A percentile compares a stretch with the other conserved stretches of the same genome.
phyloP scores from a whole-genome alignment of 306 rosid species.

The Prunus salicina region DNA sequence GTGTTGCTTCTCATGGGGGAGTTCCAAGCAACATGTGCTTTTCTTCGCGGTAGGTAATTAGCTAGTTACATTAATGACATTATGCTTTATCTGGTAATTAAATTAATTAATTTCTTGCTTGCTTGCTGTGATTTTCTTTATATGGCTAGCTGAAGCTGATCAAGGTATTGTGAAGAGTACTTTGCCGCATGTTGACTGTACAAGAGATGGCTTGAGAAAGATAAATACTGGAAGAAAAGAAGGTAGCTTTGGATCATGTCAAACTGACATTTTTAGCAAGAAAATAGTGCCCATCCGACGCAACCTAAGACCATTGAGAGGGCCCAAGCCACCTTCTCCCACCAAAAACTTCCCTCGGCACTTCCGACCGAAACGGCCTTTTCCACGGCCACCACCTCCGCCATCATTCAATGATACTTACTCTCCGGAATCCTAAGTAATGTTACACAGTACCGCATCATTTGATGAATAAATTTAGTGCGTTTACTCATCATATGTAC shows the following conservation, averaged over 20 bases:
- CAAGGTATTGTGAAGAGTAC: neutral
- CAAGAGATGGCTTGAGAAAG: neutral
- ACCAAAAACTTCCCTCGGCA: too few relatives aligned
- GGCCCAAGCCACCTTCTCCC: neutral
- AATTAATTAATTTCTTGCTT: neutral
- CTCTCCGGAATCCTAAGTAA: too few relatives aligned
- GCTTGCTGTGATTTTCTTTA: neutral
- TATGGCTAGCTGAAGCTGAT: neutral
- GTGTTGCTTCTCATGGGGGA: slow-evolving; percentile 9
- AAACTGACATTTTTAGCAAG: neutral
- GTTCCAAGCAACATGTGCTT: slow-evolving; percentile 1
- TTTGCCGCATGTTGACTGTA: neutral
- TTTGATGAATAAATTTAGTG: too few relatives aligned
- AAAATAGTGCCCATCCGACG: neutral
- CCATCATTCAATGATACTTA: too few relatives aligned
- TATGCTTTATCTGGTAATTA: too few relatives aligned
- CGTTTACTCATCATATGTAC: too few relatives aligned
- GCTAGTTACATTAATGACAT: too few relatives aligned
- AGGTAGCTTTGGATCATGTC: neutral
- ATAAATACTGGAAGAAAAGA: neutral
- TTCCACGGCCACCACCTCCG: neutral
- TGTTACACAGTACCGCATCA: too few relatives aligned
- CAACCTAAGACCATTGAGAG: neutral
- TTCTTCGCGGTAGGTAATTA: slow-evolving; percentile 1
- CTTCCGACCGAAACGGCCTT: rapidly evolving